A percentile compares a stretch with the other conserved stretches of the same genome.
Evolutionary conservation across 148 eudicot species (phyloP).

Genomic region (Diospyros kaki): DNA sequence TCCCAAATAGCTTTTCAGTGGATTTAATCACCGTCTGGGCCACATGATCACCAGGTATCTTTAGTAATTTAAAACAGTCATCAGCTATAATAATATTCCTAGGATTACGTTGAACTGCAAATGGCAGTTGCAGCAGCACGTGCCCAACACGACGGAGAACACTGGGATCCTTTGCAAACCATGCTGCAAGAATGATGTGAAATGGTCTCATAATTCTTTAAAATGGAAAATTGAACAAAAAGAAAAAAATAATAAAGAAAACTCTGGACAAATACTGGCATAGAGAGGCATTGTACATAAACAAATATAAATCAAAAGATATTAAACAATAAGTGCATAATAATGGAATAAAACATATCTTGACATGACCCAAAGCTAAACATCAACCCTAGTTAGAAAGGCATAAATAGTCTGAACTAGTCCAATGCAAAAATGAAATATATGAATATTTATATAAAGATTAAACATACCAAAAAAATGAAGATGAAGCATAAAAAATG

Average conservation of each 20-base stretch:
- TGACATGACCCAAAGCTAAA: too few relatives aligned
- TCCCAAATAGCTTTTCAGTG: constrained; percentile 74
- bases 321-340: too few relatives aligned
- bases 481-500: too few relatives aligned
- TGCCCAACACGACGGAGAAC: constrained; percentile 72
- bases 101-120: constrained; percentile 66
- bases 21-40: constrained; percentile 57
- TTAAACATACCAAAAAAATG: too few relatives aligned
- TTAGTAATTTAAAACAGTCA: constrained; percentile 75
- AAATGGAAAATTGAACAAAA: too few relatives aligned
- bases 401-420: too few relatives aligned
- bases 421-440: too few relatives aligned
- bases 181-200: constrained; percentile 44
- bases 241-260: too few relatives aligned
- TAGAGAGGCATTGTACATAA: not conserved
- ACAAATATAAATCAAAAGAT: not conserved
- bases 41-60: constrained; percentile 46
- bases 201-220: too few relatives aligned
- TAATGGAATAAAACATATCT: too few relatives aligned
- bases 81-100: constrained; percentile 70
- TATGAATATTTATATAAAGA: too few relatives aligned
- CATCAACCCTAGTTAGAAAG: too few relatives aligned
- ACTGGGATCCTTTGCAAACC: constrained; percentile 81
- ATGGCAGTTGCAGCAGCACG: constrained; percentile 75
- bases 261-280: not conserved